Base-by-base conservation (phyloP, 2,329 filamentous ascomycete species). In the Apiospora arundinis region DNA sequence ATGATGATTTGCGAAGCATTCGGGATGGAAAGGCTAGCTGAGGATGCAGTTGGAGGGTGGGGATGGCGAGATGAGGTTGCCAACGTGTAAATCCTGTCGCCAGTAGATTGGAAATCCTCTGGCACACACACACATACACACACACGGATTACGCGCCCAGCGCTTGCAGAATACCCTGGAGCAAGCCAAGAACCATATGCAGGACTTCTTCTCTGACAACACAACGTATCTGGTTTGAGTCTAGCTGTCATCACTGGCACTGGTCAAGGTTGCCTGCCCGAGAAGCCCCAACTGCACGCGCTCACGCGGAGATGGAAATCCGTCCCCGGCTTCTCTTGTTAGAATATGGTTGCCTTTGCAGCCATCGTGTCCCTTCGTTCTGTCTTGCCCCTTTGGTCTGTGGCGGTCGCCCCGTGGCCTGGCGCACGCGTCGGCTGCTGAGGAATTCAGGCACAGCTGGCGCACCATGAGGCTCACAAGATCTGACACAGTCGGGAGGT, bases 11-110 rank as follows among this genome's bases (percentile, higher is more conserved):
- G 85, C 75, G 77, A 83, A 72, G 84, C 83, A 32, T 78, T 82
- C 12, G 85, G 85, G 45, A 87, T 87, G 86, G 79, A 70, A 72
- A 80, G 76, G 74, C 76, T 86, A 9, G 78, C 77, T 65, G 76
- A 78, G 14, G 75, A 75, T 65, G 74, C 72, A n/a, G 72, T 76
- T 25, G 80, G 78, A 46, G 83, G 84, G 9, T 86, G 83, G 81
- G 85, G 85, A 48, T 87, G 85, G 85, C 80, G 82, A 70, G 81
- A 77, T 65, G 83, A 84, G 70, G 80, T 86, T 70, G 83, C 83
- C 40, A 81, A 81, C 70, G 69, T 86, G 48, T 84, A 76, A 78
- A 40, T 40, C 18, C 67, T 32, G 3, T 14, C 65, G 25, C 40
- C 49, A 56, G 42, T 44, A 42, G 68, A 63, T 60, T 42, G 25